Base-by-base conservation (phyloP, 495 filamentous ascomycete genomes). In the Amorphotheca resinae region DNA sequence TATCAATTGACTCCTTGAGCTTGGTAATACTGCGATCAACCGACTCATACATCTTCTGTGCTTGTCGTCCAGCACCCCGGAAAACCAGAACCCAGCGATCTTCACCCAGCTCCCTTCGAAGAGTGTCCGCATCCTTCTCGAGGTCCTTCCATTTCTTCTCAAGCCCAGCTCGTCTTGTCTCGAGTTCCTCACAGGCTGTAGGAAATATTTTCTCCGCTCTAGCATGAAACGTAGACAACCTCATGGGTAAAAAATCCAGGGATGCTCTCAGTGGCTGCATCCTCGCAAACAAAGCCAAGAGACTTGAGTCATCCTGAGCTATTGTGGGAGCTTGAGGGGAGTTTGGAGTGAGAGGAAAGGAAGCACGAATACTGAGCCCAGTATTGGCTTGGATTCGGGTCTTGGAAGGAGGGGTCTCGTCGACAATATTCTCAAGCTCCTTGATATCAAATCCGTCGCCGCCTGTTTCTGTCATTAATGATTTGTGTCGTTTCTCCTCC, bases 21-120 rank as follows among this genome's bases (percentile, higher is more conserved):
- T 89, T 93, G 26, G 59, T 64, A 43, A 89, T 77, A 57, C 86
- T 89, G 42, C 87, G 72, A 49, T 87, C 83, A 2, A 96, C 82
- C 1, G 86, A 93, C 45, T 93, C 85, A 52, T 83, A 86, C 84
- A 98, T 87, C 59, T 93, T 89, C 46, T 89, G 77, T 11, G 87
- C 88, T 62, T 95, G 87, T 33, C 79, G 73, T 12, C 85, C 87
- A n/a, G 91, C 89, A 49, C 87, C 85, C 45, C 91, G 74, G 63
- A 98, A 98, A 4, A 95, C 84, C 32, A 91, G 66, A 37, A 98
- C 80, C 91, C 91, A 98, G 21, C 85, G 76, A 53, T 98, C 91
- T 56, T 98, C 91, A 15, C 84, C 85, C 12, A 98, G 71, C 56
- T 96, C 91, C 55, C 81, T 80, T 41, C 85, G 71, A 30, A 98